Evolutionary conservation across 495 filamentous ascomycete species (phyloP), one percentile per base, ranked within the genome.

Genomic region (Penicillium daleae): DNA sequence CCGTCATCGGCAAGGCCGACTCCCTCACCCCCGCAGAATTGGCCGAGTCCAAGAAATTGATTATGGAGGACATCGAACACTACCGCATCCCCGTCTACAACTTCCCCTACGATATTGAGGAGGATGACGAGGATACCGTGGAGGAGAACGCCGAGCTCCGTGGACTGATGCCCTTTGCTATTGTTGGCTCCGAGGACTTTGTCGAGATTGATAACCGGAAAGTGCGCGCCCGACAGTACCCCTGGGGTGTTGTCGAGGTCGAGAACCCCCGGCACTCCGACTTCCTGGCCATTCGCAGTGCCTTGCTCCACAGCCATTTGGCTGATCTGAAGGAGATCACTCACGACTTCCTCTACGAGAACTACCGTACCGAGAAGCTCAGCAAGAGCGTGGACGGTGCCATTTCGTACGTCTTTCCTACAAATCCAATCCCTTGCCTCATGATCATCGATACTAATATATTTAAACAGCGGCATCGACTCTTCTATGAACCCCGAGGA

Each of bases 31-130:
- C 96, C 49, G 89, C 91, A 55, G 95, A 99, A 80, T 87, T 98
- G 57, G 95, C 95, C 58, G 96, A 99, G 77, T 97, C 94, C 40
- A 99, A 99, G 87, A 98, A 97, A 83, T 84, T 99, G 55, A 93
- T 99, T 70, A 99, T 99, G 96, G 95, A 99, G 82, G 95, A 99
- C 72, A 99, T 99, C 66, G 95, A 99, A 76, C 95, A 99, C 79
- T 99, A 99, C 85, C 91, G 95, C 76, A 99, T 99, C 69, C 95
- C 95, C 39, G 96, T 99, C 67, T 99, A 99, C 87, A 99, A 99
- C 86, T 99, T 99, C 85, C 95, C 95, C 33, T 99, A 99, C 81
- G 95, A 99, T 74, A 95, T 98, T 61, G 95, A 99, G 80, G 95
- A 99, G 80, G 95, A 99, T 74, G 95, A 99, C 73, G 95, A 99